These are phyloP conservation scores for Aspergillus baeticus DNA, from an alignment of 495 filamentous ascomycete genomes.

Conservation along the genomic window DNA sequence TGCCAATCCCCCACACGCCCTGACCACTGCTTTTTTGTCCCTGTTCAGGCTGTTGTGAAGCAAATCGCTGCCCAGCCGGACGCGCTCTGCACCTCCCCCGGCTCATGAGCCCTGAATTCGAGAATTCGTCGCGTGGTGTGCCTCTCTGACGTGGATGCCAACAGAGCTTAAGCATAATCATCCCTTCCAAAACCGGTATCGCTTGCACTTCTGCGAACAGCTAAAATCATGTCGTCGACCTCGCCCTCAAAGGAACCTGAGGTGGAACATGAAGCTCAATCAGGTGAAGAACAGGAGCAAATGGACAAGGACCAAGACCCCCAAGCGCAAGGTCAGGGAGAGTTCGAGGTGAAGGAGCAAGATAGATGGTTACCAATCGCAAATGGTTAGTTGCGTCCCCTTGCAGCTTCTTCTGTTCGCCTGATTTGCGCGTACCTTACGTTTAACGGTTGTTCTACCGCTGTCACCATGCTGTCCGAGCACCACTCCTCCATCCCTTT, in stretches of 20 bases:
- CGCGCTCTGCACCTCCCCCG: constrained; percentile 24
- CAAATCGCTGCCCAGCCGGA: constrained; percentile 46
- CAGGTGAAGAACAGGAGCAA: constrained; percentile 79
- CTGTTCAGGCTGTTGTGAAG: constrained; percentile 43
- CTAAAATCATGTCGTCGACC: constrained; percentile 89
- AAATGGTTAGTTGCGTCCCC: constrained; percentile 85
- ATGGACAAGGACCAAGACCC: constrained; percentile 68
- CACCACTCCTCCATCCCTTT: constrained; percentile 21
- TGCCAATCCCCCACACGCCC: constrained; percentile 38
- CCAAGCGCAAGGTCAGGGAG: constrained; percentile 63
- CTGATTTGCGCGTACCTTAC: constrained; percentile 59
- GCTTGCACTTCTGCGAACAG: constrained; percentile 27
- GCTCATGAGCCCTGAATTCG: constrained; percentile 28
- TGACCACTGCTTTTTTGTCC: constrained; percentile 23
- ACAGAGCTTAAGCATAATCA: constrained; percentile 36
- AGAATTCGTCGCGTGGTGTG: constrained; percentile 31
- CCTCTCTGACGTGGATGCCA: constrained; percentile 52
- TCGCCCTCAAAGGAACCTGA: constrained; percentile 81
- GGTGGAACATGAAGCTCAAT: constrained; percentile 88
- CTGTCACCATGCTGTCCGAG: constrained; percentile 35
- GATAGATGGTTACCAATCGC: constrained; percentile 99
- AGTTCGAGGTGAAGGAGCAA: constrained; percentile 99
- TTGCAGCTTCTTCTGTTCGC: constrained; percentile 50
- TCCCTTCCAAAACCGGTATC: constrained; percentile 33
- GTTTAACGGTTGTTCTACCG: constrained; percentile 47